Percentiles rank a stretch among this genome's conserved stretches.
Evolutionary conservation across 2,329 filamentous ascomycete species (phyloP).

Genomic region (Arthrobotrys musiformis): DNA sequence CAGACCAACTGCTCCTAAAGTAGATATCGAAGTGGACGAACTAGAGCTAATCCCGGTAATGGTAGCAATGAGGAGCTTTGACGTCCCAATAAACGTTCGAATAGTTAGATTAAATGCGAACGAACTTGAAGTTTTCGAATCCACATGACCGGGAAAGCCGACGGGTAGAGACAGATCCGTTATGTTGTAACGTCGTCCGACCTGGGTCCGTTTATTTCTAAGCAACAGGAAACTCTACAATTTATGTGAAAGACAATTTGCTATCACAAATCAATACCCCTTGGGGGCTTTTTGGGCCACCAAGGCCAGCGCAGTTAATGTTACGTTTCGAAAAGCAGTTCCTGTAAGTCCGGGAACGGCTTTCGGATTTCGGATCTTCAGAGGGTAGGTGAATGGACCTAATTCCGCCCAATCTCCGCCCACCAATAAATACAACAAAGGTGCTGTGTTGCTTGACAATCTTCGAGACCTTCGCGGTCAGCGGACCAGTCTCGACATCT

Average conservation of each 20-base stretch:
- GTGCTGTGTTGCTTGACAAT: slow-evolving; percentile 17
- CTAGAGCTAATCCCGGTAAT: background rate
- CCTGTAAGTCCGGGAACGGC: slow-evolving; percentile 30
- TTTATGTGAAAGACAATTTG: background rate
- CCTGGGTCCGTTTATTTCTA: slow-evolving; percentile 12
- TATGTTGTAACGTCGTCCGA: background rate
- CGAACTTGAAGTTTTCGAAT: background rate
- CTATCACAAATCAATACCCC: background rate
- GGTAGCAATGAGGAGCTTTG: background rate
- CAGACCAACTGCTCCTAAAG: background rate
- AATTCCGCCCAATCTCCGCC: slow-evolving; percentile 48
- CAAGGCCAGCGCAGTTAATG: background rate
- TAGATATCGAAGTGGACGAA: background rate
- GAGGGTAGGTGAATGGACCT: background rate
- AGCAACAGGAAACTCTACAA: slow-evolving; percentile 14
- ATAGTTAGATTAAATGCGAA: background rate
- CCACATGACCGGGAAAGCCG: slow-evolving; percentile 11
- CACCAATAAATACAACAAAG: slow-evolving; percentile 15
- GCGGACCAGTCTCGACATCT: background rate
- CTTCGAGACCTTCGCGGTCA: background rate
- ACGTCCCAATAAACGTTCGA: background rate
- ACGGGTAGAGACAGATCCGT: background rate
- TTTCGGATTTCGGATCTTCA: slow-evolving; percentile 43
- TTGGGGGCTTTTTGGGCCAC: background rate
- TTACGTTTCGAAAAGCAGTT: slow-evolving; percentile 2